Evolutionary conservation across 1,284 basidiomycete species (phyloP), one percentile per base, ranked within the genome.

Genomic region (Trametes sp.): DNA sequence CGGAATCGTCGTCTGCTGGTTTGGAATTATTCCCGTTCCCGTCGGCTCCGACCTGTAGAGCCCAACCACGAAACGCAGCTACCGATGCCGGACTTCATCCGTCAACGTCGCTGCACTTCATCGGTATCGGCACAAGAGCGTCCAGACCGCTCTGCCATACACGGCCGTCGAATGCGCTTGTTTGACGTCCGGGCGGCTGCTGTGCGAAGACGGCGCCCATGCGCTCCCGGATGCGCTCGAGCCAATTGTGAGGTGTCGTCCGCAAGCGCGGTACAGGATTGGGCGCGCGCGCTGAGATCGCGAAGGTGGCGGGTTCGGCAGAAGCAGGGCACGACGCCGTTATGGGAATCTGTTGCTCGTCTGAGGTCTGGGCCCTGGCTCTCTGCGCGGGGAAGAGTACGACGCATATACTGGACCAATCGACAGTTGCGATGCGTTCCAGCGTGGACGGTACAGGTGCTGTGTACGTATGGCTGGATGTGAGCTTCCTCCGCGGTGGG

Each of bases 101-200:
- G 42, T 14, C 48, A 31, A 29, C 48, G 13, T 33, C 48, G 28
- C n/a, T 24, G 19, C 9, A 14, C 28, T 28, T 2, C 29, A 31
- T 49, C 45, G 21, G 10, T 9, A 44, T 21, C 23, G 23, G 14
- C 23, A 45, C 19, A n/a, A 10, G n/a, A 14, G 31, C 6, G 23
- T 21, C 51, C 35, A 53, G 50, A 41, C 35, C 51, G 51, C 35
- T 5, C 9, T 19, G 14, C 51, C 51, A 41, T 38, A 26, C 36
- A 13, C 35, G 21, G 51, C 51, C 19, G 51, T 53, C 51, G 23
- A 38, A 19, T 53, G 41, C 51, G 51, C 36, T 53, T 53, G 35
- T 41, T 53, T 41, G 51, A 53, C 51, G 28, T 13, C 51, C 14
- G 35, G 31, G 33, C 33, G 33, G 21, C 35, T 13, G 33, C 26